A percentile compares a stretch with the other conserved stretches of the same genome.
phyloP scores from a whole-genome alignment of 345 rosid species.

The Mercurialis annua region DNA sequence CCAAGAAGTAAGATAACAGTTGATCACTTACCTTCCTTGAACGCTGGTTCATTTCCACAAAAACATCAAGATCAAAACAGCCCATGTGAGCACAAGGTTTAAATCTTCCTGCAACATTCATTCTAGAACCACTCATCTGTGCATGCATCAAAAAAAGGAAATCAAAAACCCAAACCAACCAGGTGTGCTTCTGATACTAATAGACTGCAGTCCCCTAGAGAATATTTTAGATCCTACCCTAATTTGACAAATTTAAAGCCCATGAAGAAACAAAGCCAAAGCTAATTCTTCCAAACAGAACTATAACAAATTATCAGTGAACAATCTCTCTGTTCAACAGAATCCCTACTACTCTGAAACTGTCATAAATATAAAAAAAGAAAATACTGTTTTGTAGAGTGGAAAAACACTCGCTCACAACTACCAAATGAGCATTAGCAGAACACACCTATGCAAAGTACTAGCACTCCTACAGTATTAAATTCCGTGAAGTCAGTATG shows the following conservation, averaged over 20 bases:
- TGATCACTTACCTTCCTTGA: conserved; percentile 79
- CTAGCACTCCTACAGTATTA: not conserved
- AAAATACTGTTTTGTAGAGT: not conserved
- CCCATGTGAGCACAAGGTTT: conserved; percentile 95
- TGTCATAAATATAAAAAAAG: not conserved
- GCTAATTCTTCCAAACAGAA: not conserved
- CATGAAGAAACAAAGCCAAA: not conserved
- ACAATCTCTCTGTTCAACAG: not conserved
- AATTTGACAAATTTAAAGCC: not conserved
- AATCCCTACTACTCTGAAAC: not conserved
- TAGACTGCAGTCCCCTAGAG: not conserved
- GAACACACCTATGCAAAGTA: not conserved
- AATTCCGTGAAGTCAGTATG: not conserved
- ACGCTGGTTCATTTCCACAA: conserved; percentile 94
- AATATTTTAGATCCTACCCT: not conserved
- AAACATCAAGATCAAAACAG: conserved; percentile 93
- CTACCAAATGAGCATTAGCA: not conserved
- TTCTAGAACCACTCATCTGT: conserved; percentile 97
- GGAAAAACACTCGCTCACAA: not conserved
- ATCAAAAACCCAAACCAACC: conserved; percentile 4
- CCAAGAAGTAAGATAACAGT: not conserved
- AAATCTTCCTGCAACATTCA: conserved; percentile 95
- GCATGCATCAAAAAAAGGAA: conserved; percentile 4
- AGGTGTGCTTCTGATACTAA: not conserved
- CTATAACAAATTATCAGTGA: not conserved